phyloP scores from a whole-genome alignment of 1,284 basidiomycete species.

The Puccinia hordei region DNA sequence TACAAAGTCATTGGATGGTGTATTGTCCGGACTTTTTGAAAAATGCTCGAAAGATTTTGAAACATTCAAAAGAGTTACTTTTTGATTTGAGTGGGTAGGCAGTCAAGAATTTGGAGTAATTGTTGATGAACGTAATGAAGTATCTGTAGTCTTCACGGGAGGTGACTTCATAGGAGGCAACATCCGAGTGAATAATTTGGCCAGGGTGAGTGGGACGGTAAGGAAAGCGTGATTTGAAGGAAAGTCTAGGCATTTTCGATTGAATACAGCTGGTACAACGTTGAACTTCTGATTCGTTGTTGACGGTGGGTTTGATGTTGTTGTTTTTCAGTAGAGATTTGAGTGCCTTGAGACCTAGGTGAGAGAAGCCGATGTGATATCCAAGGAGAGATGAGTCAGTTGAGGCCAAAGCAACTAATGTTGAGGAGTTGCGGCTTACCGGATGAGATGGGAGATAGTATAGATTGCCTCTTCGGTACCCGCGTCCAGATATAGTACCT shows the following conservation, averaged over 20 bases:
- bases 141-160: background rate
- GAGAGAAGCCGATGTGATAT: too few species aligned
- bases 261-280: background rate
- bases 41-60: conserved; percentile 58
- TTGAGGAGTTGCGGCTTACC: too few species aligned
- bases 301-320: too few species aligned
- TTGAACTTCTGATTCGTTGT: too few species aligned
- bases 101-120: background rate
- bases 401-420: too few species aligned
- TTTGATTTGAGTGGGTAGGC: conserved; percentile 17
- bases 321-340: too few species aligned
- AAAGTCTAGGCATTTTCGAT: background rate
- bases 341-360: too few species aligned
- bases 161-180: background rate
- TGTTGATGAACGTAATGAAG: conserved; percentile 2
- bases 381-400: too few species aligned
- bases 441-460: too few species aligned
- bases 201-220: background rate
- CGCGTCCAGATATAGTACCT: too few species aligned
- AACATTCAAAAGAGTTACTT: conserved; percentile 51
- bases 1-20: background rate
- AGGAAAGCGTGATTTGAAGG: background rate
- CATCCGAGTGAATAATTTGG: conserved; percentile 21
- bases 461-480: too few species aligned
- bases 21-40: conserved; percentile 53